These are phyloP conservation scores for Achlya hypogyna DNA, from an alignment of 352 stramenopile species.

Conservation along the genomic window DNA sequence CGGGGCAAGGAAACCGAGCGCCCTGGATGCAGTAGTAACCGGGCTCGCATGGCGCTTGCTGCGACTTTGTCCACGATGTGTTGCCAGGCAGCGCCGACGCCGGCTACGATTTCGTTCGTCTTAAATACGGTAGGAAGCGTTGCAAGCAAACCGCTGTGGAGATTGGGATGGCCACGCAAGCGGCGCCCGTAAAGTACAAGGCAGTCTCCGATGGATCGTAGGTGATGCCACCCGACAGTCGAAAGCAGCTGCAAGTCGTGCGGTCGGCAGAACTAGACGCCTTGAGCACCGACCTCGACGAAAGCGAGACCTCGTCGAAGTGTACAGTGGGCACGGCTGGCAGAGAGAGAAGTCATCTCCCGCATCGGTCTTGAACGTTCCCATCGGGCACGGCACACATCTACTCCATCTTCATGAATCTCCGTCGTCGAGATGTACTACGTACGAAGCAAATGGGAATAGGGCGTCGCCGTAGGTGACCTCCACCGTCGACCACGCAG, in stretches of 20 bases:
- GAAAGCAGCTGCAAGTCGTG: conserved; percentile 53
- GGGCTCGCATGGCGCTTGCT: conserved; percentile 44
- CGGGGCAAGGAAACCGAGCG: conserved; percentile 43
- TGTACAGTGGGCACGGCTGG: conserved; percentile 35
- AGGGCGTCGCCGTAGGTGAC: conserved; percentile 52
- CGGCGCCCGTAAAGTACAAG: conserved; percentile 33
- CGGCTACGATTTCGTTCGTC: too few species aligned
- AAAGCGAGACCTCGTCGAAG: conserved; percentile 29
- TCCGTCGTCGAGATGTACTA: neutral
- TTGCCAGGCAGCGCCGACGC: conserved; percentile 6
- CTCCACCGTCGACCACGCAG: conserved; percentile 31
- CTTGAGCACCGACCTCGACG: too few species aligned
- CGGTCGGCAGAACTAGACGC: conserved; percentile 30
- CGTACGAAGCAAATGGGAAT: conserved; percentile 36
- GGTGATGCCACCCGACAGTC: conserved; percentile 31
- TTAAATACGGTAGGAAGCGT: too few species aligned
- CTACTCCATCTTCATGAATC: neutral
- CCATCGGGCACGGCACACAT: conserved; percentile 50
- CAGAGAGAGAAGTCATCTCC: conserved; percentile 47
- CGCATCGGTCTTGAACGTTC: conserved; percentile 53
- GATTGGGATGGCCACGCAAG: neutral
- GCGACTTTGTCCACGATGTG: conserved; percentile 7
- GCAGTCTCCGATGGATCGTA: conserved; percentile 26
- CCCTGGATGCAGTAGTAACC: conserved; percentile 61
- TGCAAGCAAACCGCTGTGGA: too few species aligned